Evolutionary conservation across 441 rosid genomes (phyloP).

Genomic region (Gossypium laxum): DNA sequence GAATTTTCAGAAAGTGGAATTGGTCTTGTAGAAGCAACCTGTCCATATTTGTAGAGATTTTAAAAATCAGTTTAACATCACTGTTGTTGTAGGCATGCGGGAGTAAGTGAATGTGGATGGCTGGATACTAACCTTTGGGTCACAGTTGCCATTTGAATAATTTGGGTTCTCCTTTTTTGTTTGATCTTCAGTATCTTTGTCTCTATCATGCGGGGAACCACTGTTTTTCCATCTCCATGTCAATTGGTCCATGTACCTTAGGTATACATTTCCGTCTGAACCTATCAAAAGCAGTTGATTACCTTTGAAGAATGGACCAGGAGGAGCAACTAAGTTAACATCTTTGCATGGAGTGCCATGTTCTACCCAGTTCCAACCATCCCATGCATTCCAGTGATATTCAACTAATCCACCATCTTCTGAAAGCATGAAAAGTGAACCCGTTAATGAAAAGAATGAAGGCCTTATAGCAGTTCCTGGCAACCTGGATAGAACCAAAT

Average conservation of each 20-base stretch:
- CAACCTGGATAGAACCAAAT: slow-evolving; percentile 36
- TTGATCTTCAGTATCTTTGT: slow-evolving; percentile 15
- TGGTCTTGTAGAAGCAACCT: slow-evolving; percentile 59
- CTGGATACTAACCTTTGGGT: slow-evolving; percentile 33
- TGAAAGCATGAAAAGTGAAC: slow-evolving; percentile 62
- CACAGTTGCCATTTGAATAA: slow-evolving; percentile 16
- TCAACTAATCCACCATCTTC: slow-evolving; percentile 53
- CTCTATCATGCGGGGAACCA: slow-evolving; percentile 31
- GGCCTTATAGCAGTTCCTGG: slow-evolving; percentile 51
- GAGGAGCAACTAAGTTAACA: slow-evolving; percentile 41
- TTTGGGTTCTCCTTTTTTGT: neutral
- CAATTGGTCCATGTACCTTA: slow-evolving; percentile 43
- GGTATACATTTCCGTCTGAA: slow-evolving; percentile 52
- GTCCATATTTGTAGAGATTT: slow-evolving; percentile 14
- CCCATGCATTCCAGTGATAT: slow-evolving; percentile 50
- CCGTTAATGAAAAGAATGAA: slow-evolving; percentile 32
- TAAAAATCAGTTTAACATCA: neutral
- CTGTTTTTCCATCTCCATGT: slow-evolving; percentile 56
- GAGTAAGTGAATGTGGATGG: neutral
- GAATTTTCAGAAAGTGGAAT: slow-evolving; percentile 49
- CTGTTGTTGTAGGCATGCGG: no score
- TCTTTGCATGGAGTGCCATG: slow-evolving; percentile 52
- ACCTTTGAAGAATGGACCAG: slow-evolving; percentile 49
- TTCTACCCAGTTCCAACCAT: slow-evolving; percentile 67
- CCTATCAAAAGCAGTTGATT: slow-evolving; percentile 46